Conservation (phyloP, 495 filamentous ascomycete species). For the Talaromyces adpressus region DNA sequence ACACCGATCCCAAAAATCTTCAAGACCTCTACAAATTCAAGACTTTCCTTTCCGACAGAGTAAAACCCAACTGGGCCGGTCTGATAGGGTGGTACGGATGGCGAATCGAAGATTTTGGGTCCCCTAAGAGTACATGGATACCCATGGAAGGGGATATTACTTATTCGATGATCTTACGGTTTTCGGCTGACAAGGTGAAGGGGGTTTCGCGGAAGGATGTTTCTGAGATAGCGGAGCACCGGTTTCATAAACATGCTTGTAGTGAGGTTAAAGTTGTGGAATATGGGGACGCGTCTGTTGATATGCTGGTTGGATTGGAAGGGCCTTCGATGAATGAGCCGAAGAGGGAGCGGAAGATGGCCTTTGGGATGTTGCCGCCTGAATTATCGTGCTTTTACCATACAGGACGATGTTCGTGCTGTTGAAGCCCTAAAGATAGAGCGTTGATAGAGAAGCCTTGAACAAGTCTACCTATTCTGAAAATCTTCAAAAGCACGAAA, state of each 20-base stretch:
- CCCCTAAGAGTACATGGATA: not conserved
- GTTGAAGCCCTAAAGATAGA: not conserved
- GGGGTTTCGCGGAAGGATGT: not conserved
- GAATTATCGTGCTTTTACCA: not conserved
- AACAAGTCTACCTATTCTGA: too few species aligned
- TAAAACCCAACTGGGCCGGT: not conserved
- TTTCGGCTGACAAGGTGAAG: not conserved
- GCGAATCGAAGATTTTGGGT: not conserved
- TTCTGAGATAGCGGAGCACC: not conserved
- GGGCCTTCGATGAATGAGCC: not conserved
- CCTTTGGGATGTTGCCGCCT: not conserved
- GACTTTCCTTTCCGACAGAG: not conserved
- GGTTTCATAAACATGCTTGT: not conserved
- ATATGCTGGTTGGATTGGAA: not conserved
- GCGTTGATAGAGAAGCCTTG: too few species aligned
- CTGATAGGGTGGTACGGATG: not conserved
- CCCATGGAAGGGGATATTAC: not conserved
- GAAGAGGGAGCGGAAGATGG: not conserved
- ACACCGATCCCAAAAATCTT: not conserved
- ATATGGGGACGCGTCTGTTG: not conserved
- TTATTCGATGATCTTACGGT: not conserved
- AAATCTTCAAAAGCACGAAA: too few species aligned
- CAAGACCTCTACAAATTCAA: not conserved
- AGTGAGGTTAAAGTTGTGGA: not conserved
- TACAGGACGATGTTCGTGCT: not conserved